phyloP scores from a whole-genome alignment of 441 rosid genomes.

The Bocquillonia castaneifolia region DNA sequence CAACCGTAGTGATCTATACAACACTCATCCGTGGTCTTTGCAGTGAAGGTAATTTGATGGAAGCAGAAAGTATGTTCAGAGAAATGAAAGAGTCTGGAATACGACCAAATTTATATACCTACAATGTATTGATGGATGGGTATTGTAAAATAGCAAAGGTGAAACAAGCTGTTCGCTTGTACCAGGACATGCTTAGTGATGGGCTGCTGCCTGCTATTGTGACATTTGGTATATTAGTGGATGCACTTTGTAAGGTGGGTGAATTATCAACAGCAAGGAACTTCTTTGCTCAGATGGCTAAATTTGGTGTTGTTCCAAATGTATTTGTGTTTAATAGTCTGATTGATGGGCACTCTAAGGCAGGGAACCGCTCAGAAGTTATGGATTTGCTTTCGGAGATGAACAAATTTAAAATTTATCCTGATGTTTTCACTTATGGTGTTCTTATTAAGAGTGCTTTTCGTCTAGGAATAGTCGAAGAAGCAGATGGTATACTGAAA shows the following conservation, averaged over 20 bases:
- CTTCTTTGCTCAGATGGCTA: constrained; percentile 47
- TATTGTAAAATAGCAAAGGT: constrained; percentile 42
- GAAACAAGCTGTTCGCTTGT: constrained; percentile 38
- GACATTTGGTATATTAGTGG: constrained; percentile 45
- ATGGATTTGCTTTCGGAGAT: constrained; percentile 40
- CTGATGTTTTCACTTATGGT: constrained; percentile 54
- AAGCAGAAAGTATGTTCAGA: constrained; percentile 44
- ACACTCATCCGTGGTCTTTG: constrained; percentile 53
- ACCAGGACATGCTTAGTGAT: constrained; percentile 34
- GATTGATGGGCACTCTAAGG: constrained; percentile 47
- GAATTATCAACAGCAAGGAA: constrained; percentile 43
- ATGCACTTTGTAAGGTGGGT: constrained; percentile 56
- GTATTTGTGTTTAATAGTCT: constrained; percentile 39
- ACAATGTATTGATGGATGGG: constrained; percentile 49
- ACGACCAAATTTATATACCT: constrained; percentile 53
- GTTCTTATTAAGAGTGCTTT: constrained; percentile 53
- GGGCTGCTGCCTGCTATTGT: constrained; percentile 49
- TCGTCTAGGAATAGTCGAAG: constrained; percentile 34
- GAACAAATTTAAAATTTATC: constrained; percentile 36
- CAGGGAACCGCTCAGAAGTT: constrained; percentile 42
- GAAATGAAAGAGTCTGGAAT: constrained; percentile 40
- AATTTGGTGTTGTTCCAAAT: constrained; percentile 55
- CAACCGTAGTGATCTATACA: constrained; percentile 50
- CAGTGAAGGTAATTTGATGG: constrained; percentile 35
- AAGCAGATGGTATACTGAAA: constrained; percentile 39